phyloP scores from a whole-genome alignment of 2,329 filamentous ascomycete species.

The Aspergillus pseudonomiae region DNA sequence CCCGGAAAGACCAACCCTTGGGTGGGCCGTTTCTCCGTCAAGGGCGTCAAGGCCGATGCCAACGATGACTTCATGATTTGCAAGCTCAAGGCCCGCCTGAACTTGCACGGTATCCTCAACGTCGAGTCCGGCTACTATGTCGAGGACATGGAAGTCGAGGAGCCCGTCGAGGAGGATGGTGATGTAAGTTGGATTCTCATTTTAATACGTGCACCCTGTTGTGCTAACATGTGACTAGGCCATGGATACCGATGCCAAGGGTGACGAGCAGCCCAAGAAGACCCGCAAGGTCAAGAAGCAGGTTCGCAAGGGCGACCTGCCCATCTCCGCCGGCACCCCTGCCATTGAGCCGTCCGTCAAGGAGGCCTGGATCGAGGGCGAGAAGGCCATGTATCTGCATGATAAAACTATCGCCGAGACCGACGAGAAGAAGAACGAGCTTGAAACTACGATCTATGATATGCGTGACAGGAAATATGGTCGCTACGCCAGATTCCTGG shows the following conservation, averaged over 20 bases:
- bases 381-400: constrained; percentile 91
- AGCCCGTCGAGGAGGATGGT: constrained; percentile 78
- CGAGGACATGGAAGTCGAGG: constrained; percentile 95
- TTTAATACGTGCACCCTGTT: constrained; percentile 20
- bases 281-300: constrained; percentile 99
- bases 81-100: constrained; percentile 97
- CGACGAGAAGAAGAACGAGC: constrained; percentile 99
- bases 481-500: constrained; percentile 84
- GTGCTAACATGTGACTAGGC: constrained; percentile 54
- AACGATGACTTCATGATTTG: constrained; percentile 99
- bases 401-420: constrained; percentile 98
- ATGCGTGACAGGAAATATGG: constrained; percentile 94
- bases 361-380: constrained; percentile 73
- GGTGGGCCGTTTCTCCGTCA: constrained; percentile 97
- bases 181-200: constrained; percentile 43
- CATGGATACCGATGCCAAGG: constrained; percentile 78
- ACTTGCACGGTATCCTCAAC: constrained; percentile 94
- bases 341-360: constrained; percentile 73
- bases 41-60: constrained; percentile 89
- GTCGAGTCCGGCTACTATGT: constrained; percentile 97
- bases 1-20: constrained; percentile 90
- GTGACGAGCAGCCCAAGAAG: constrained; percentile 72
- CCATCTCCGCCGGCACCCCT: constrained; percentile 79
- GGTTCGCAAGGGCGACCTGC: constrained; percentile 93
- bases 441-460: constrained; percentile 97